A percentile compares a stretch with the other conserved stretches of the same genome.
Evolutionary conservation across 768 basidiomycete genomes (phyloP).

Genomic region (Leccinellum albellum): DNA sequence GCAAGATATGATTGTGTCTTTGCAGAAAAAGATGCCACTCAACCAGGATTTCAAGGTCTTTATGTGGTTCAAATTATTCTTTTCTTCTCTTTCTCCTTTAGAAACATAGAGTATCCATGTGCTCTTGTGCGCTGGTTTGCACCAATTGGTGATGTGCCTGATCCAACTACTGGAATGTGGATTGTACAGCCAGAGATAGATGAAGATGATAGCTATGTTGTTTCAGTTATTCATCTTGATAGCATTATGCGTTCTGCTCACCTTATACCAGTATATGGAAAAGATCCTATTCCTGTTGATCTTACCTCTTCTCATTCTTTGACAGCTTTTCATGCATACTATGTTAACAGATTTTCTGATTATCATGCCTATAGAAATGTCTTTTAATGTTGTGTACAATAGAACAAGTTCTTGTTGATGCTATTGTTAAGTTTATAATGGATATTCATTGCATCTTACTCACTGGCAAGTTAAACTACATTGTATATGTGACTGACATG

Average conservation of each 20-base stretch:
- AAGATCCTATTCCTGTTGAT: background rate
- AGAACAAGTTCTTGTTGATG: no score
- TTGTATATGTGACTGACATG: no score
- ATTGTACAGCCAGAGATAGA: background rate
- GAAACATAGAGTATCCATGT: no score
- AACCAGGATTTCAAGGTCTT: background rate
- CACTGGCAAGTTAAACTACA: no score
- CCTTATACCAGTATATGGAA: background rate
- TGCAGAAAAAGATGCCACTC: background rate
- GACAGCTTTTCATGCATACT: background rate
- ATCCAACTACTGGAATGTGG: background rate
- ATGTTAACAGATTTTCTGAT: background rate
- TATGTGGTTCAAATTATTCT: background rate
- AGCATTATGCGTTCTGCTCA: background rate
- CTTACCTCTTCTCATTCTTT: background rate
- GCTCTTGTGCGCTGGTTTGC: no score
- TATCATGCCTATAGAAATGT: background rate
- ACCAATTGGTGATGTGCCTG: background rate
- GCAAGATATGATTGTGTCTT: background rate
- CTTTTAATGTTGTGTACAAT: background rate
- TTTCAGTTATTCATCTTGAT: background rate
- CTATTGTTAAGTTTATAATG: no score
- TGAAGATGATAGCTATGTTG: background rate
- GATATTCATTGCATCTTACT: no score
- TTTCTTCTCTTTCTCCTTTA: background rate